Evolutionary conservation across 495 filamentous ascomycete species (phyloP), one percentile per base, ranked within the genome.

Genomic region (Tuber magnatum): DNA sequence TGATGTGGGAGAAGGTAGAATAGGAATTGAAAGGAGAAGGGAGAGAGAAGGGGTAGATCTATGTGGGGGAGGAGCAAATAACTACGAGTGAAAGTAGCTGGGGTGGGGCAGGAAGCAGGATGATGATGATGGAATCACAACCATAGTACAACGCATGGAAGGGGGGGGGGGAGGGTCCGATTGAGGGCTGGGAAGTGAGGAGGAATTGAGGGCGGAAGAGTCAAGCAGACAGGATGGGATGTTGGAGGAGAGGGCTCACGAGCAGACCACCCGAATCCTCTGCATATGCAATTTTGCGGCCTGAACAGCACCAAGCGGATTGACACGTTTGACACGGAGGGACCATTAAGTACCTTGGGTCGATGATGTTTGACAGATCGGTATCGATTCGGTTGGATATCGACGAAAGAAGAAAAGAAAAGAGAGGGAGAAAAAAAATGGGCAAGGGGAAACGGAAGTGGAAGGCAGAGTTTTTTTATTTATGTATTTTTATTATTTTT

Each of bases 311-410:
- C 56, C 77, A 76, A 79, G 77, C 72, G 78, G 77, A 79, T 79
- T 78, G 77, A 79, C 77, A 79, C 77, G 77, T 79, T 79, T 79
- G 76, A 79, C 76, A 73, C 70, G 75, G 72, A 69, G 77, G 72
- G 39, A 71, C 75, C 46, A 41, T 38, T 56, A 72, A 48, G 72
- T 79, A 78, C 77, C 77, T 79, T 79, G 76, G 77, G 69, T 79
- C 73, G 78, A 79, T 75, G 78, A 73, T 61, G 77, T 79, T 79
- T 79, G 76, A 79, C 76, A 79, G 72, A 79, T 79, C 72, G 69
- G 73, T 71, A 71, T 70, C 75, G 76, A 74, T 78, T 68, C 74
- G 70, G 71, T 79, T 74, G 77, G 73, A 56, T 56, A 69, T 56
- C 39, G n/a, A n/a, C 65, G 28, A 56, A 61, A 39, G 14, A 44